Evolutionary conservation across 331 rosid species (phyloP), one percentile per base, ranked within the genome.

Genomic region (Stylosanthes scabra): DNA sequence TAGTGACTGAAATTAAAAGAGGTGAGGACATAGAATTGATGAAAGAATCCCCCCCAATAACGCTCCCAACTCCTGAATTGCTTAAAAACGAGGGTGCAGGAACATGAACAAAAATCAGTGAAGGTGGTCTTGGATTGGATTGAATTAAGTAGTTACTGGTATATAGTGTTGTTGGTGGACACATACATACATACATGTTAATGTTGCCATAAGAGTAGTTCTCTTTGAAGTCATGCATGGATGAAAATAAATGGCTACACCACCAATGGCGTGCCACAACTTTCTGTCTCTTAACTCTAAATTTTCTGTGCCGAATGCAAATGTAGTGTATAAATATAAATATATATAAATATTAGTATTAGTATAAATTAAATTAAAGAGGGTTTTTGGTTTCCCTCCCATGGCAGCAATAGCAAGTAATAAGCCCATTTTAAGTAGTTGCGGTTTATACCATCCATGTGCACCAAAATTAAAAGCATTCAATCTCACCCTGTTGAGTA

Each of bases 401-500:
- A 56, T 70, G 63, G 59, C 63, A 61, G 72, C 81, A 74, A 34
- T 58, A 55, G 72, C 81, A 74, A 55, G 72, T 79, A 74, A 76
- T 39, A 34, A 65, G 13, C 10, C 37, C 56, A 74, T 61, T 62
- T 12, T 13, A 34, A 8, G 71, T 8, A 67, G 71, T 8, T 64
- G 68, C 41, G 39, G 39, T 34, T 3, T 34, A 61, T 20, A 20
- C 25, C 25, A 20, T 20, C 78, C 88, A 91, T 80, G 97, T 85
- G 91, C 84, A 74, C 28, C 64, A 71, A 72, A 81, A 16, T 74
- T 59, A 27, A 73, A 57, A 57, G 84, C 88, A 80, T 83, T 87
- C 39, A 87, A 80, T 77, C 82, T 65, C 50, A 59, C 74, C 89
- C 74, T 78, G 86, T 79, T 80, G 80, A 55, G 85, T 81, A 87